These are phyloP conservation scores for Astragalus glycyphyllos DNA, from an alignment of 306 rosid species.

Conservation along the genomic window DNA sequence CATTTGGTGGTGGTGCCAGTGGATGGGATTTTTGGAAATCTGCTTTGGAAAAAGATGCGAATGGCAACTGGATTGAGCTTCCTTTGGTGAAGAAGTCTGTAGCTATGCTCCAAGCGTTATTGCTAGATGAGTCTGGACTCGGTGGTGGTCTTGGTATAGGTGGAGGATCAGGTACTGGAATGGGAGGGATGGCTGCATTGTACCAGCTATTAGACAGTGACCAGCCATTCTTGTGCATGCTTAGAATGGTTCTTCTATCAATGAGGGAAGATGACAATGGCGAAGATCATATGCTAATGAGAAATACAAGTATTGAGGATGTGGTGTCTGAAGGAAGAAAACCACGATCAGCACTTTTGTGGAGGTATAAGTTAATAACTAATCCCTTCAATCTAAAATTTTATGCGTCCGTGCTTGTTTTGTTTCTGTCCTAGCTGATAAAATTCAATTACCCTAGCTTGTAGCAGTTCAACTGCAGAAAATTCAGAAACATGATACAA, in stretches of 20 bases:
- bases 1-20: constrained; percentile 92
- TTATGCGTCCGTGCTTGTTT: background rate
- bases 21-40: constrained; percentile 90
- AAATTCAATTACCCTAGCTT: background rate
- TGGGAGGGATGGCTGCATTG: constrained; percentile 98
- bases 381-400: constrained; percentile 26
- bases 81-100: constrained; percentile 91
- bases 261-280: constrained; percentile 99
- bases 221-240: constrained; percentile 99
- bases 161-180: constrained; percentile 99
- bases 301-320: constrained; percentile 68
- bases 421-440: constrained; percentile 1
- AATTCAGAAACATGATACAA: constrained; percentile 6
- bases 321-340: constrained; percentile 77
- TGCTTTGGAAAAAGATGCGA: constrained; percentile 83
- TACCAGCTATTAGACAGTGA: constrained; percentile 98
- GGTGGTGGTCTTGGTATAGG: constrained; percentile 99
- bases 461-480: constrained; percentile 5
- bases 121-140: constrained; percentile 96
- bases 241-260: constrained; percentile 95
- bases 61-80: constrained; percentile 91
- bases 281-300: constrained; percentile 71
- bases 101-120: constrained; percentile 97
- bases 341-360: constrained; percentile 91
- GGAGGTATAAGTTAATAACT: constrained; percentile 70